Base-by-base conservation (phyloP, 1,139 yeast species). In the Nakaseomyces glabratus region DNA sequence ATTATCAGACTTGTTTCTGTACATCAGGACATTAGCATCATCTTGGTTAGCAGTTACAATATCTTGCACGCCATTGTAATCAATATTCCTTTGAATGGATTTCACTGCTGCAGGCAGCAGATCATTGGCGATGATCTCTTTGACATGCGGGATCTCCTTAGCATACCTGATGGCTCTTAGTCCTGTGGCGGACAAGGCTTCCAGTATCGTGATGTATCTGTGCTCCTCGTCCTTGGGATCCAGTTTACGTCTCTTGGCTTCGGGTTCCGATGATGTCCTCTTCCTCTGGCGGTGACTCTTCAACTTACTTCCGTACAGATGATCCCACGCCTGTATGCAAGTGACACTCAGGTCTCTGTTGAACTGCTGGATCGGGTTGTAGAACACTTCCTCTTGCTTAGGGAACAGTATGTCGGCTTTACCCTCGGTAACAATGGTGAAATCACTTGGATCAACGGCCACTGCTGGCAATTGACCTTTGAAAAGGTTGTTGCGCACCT, bases 291-390 rank as follows among this genome's bases (percentile, higher is more conserved):
- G 53, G 58, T 17, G 46, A 47, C 35, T 51, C 52, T 39, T 41
- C 39, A 34, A 53, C 50, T 34, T 61, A 59, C 45, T 61, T 2
- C 49, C 60, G 41, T 71, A 73, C 33, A 79, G 49, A 41, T 78
- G 73, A 23, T 77, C 69, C 88, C 94, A 90, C 1, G 97, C 93
- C 40, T 77, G 71, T 44, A 90, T 88, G 7, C 85, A 88, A 51
- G 82, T 65, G 5, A 84, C 80, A 43, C 95, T 82, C 35, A 90
- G 62, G 56, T 90, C 99, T 49, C 99, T 70, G 57, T 90, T 90
- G 61, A 88, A 90, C 59, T 88, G 97, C 60, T 90, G 99, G 41
- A 90, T 82, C 4, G 94, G 97, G 55, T 90, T 90, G 63, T 93
- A 90, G 54, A 90, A 90, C 8, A 90, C 98, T 47, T 78, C 79